Evolutionary conservation across 306 rosid genomes (phyloP), one percentile per base, ranked within the genome.

Genomic region (Luffa acutangula): DNA sequence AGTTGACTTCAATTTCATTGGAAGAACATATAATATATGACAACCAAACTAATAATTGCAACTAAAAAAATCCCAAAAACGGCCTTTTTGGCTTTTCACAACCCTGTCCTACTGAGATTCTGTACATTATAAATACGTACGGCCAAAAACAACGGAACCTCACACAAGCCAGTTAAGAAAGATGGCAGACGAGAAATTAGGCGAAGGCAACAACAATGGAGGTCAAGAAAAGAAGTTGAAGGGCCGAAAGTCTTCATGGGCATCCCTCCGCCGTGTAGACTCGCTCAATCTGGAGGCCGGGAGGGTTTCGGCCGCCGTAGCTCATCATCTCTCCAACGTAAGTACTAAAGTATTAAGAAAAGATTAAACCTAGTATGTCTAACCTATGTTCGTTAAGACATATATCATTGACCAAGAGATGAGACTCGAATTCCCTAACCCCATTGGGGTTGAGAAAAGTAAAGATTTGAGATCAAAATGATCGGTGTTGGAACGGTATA

Each of bases 281-380:
- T 93, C 98, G 1, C 89, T 93, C 79, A 91, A 87, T 51, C 46
- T 93, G n/a, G 98, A 93, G 82, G 98, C 98, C 0, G 98, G 97
- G 77, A 84, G 92, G 80, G 87, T 91, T 85, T 71, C 97, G 9
- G 52, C 17, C 48, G 7, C 1, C 9, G 67, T 63, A 8, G 11
- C 4, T 39, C 84, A 86, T 70, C 76, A 21, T 9, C 51, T 6
- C 5, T 6, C 39, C n/a, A 25, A 0, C 0, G 76, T 70, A 10
- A n/a, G 66, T 18, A 3, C 36, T 62, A 6, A 25, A 60, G 2
- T 8, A 4, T 59, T 4, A 9, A 31, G 31, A 7, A 2, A 20
- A 54, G 6, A 54, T 54, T 54, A 54, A 54, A 18, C 6, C 7
- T 6, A 39, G n/a, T n/a, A n/a, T n/a, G 4, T 5, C 18, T 42